A percentile compares a stretch with the other conserved stretches of the same genome.
These are phyloP conservation scores for Talaromyces adpressus DNA, from an alignment of 495 filamentous ascomycete genomes.

Conservation along the genomic window DNA sequence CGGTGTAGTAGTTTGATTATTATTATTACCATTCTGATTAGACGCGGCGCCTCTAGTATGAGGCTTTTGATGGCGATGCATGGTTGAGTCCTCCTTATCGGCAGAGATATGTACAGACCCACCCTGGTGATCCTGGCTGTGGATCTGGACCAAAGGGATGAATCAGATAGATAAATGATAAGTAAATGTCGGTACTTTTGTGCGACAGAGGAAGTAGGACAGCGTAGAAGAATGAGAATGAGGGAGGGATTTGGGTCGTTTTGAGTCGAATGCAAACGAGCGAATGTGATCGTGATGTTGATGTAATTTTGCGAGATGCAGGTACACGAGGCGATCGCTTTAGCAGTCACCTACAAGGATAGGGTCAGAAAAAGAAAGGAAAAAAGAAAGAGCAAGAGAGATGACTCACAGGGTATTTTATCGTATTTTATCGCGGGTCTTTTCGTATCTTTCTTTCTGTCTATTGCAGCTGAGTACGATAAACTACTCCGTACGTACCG, in stretches of 20 bases:
- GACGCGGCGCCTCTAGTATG: constrained; percentile 3
- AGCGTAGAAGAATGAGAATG: neutral
- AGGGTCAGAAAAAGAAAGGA: neutral
- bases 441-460: neutral
- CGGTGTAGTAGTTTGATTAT: constrained; percentile 7
- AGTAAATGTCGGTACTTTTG: neutral
- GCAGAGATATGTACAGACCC: neutral
- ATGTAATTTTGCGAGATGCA: neutral
- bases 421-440: neutral
- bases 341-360: neutral
- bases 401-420: neutral
- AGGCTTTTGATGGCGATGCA: constrained; percentile 10
- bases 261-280: neutral
- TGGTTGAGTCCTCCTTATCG: neutral
- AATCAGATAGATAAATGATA: neutral
- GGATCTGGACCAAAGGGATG: constrained; percentile 5
- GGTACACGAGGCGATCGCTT: neutral
- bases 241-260: neutral
- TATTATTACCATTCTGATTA: neutral
- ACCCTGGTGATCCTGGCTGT: neutral
- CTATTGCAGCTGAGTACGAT: neutral
- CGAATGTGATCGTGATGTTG: neutral
- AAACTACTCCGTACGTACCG: neutral
- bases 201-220: neutral
- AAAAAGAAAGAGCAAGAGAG: neutral